These are phyloP conservation scores for Speleostelium caveatum DNA, from an alignment of 78 protist species.

Conservation along the genomic window DNA sequence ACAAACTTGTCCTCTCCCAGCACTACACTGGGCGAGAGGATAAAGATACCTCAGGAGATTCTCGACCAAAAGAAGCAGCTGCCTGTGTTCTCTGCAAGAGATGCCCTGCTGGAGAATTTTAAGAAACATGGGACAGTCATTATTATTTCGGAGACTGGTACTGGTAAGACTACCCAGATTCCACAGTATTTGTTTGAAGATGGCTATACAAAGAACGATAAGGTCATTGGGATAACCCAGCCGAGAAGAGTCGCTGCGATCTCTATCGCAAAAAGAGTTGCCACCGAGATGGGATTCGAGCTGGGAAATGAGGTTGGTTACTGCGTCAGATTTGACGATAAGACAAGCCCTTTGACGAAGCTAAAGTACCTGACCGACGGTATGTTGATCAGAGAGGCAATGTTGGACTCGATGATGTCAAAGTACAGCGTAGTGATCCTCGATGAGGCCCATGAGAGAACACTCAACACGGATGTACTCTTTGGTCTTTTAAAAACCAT, in stretches of 20 bases:
- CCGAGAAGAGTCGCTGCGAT: conserved; percentile 96
- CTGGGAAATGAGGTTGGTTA: conserved; percentile 94
- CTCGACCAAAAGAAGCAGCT: conserved; percentile 30
- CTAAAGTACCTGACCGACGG: conserved; percentile 96
- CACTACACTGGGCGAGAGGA: background rate
- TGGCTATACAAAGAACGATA: conserved; percentile 39
- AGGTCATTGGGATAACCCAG: conserved; percentile 83
- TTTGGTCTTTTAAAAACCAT: conserved; percentile 86
- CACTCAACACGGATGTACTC: conserved; percentile 91
- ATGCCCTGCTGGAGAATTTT: conserved; percentile 60
- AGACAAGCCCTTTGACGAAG: conserved; percentile 64
- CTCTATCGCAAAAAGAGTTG: conserved; percentile 89
- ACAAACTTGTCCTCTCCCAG: too few relatives aligned
- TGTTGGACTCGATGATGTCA: conserved; percentile 84
- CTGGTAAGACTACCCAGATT: conserved; percentile 80
- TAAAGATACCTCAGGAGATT: conserved; percentile 29
- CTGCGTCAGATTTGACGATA: conserved; percentile 93
- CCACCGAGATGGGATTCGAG: conserved; percentile 80
- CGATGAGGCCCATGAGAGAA: conserved; percentile 97
- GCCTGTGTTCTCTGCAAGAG: conserved; percentile 68
- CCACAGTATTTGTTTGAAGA: conserved; percentile 74
- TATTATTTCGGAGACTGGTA: conserved; percentile 81
- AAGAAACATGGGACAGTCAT: conserved; percentile 53
- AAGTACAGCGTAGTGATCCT: conserved; percentile 85
- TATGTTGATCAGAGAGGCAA: conserved; percentile 91